phyloP scores from a whole-genome alignment of 2,329 filamentous ascomycete genomes.

The Metarhizium robertsii region DNA sequence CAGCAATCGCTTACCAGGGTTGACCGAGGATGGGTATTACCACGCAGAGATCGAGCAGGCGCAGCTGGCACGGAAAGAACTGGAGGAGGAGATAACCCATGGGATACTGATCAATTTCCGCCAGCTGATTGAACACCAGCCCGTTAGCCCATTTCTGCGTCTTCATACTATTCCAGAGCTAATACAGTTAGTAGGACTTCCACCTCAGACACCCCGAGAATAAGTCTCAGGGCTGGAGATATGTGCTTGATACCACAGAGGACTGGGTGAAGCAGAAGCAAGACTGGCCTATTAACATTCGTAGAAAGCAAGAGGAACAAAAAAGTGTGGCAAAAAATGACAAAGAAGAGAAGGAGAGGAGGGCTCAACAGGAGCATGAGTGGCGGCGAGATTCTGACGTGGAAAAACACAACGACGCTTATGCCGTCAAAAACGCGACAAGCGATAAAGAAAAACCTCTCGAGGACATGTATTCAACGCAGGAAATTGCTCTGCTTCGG shows the following conservation, averaged over 20 bases:
- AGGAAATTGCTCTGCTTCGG: constrained; percentile 32
- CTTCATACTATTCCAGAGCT: no score
- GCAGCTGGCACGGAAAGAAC: background rate
- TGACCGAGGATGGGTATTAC: constrained; percentile 3
- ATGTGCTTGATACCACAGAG: constrained; percentile 37
- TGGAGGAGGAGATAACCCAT: background rate
- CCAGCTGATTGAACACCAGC: background rate
- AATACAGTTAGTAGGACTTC: constrained; percentile 23
- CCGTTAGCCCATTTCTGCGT: no score
- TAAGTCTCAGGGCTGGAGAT: constrained; percentile 37
- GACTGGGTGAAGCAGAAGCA: constrained; percentile 38
- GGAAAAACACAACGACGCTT: constrained; percentile 14
- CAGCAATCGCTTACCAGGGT: constrained; percentile 25
- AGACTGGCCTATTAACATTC: constrained; percentile 36
- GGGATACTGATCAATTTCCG: background rate
- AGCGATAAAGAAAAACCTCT: constrained; percentile 3
- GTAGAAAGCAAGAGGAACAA: constrained; percentile 13
- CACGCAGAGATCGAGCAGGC: background rate
- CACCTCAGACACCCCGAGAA: constrained; percentile 32
- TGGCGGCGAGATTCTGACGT: constrained; percentile 11
- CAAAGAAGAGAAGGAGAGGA: constrained; percentile 8
- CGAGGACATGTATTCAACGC: constrained; percentile 21
- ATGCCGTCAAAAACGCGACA: constrained; percentile 6
- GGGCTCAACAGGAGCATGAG: constrained; percentile 9
- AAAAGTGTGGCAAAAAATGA: background rate